Evolutionary conservation across 345 rosid species (phyloP).

Genomic region (Syzygium grande): DNA sequence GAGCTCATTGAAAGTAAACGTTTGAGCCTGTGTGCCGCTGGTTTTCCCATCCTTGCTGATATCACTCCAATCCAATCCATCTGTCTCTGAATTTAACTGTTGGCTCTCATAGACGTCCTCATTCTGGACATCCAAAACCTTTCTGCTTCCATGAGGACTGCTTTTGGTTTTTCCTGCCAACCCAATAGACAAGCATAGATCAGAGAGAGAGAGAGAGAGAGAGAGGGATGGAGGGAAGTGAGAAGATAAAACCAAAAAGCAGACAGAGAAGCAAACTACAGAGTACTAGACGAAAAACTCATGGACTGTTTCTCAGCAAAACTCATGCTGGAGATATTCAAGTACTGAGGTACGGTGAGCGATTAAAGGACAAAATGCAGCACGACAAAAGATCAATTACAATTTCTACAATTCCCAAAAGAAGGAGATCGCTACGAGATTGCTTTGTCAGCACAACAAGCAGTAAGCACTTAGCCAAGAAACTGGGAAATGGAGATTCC

Average conservation of each 20-base stretch:
- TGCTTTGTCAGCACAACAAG: background rate
- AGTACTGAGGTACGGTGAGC: background rate
- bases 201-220: background rate
- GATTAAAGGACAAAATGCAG: background rate
- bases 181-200: background rate
- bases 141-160: conserved; percentile 15
- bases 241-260: background rate
- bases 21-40: conserved; percentile 24
- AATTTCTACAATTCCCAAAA: background rate
- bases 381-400: background rate
- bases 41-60: conserved; percentile 22
- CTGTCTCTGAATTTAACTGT: conserved; percentile 33
- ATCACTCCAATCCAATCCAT: conserved; percentile 37
- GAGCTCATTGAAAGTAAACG: conserved; percentile 58
- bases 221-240: background rate
- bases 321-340: background rate
- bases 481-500: background rate
- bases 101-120: conserved; percentile 27
- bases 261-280: background rate
- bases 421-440: background rate
- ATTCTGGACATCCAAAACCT: conserved; percentile 6
- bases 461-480: background rate
- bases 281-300: background rate
- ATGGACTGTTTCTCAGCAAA: background rate
- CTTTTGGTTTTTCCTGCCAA: background rate